Conservation (phyloP, 1,139 yeast species). For the Pichia sp. region DNA sequence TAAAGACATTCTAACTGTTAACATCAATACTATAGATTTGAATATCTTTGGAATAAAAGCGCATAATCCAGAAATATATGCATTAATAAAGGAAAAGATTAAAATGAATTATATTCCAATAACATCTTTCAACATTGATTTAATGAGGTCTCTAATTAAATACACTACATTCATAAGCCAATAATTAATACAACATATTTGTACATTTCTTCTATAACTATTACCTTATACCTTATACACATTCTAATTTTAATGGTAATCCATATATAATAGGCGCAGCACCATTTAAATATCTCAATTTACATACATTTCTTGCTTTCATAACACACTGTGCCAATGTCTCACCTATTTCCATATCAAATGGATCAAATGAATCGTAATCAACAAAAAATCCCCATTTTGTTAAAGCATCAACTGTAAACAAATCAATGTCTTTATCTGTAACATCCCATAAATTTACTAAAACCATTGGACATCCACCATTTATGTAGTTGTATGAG, state of each 20-base stretch:
- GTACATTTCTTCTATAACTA: background rate
- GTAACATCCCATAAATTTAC: slow-evolving; percentile 97
- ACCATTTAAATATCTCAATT: slow-evolving; percentile 63
- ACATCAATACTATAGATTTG: background rate
- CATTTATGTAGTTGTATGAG: slow-evolving; percentile 63
- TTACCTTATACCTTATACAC: background rate
- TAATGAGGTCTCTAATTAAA: background rate
- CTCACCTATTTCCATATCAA: slow-evolving; percentile 15
- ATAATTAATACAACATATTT: too few species aligned
- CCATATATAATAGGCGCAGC: slow-evolving; percentile 82
- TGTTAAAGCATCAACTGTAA: slow-evolving; percentile 53
- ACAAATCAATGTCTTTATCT: slow-evolving; percentile 86
- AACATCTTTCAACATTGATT: background rate
- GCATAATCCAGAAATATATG: background rate
- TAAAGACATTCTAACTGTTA: background rate
- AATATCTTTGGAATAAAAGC: background rate
- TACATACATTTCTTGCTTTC: slow-evolving; percentile 56
- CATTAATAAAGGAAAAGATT: background rate
- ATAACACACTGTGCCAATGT: slow-evolving; percentile 48
- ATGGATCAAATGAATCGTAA: slow-evolving; percentile 19
- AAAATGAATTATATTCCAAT: background rate
- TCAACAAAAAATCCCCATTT: slow-evolving; percentile 51
- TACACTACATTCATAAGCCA: background rate
- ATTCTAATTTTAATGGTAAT: slow-evolving; percentile 41
- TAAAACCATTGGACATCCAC: slow-evolving; percentile 76